phyloP scores from a whole-genome alignment of 2,329 filamentous ascomycete species.

The Helminthosporium solani region DNA sequence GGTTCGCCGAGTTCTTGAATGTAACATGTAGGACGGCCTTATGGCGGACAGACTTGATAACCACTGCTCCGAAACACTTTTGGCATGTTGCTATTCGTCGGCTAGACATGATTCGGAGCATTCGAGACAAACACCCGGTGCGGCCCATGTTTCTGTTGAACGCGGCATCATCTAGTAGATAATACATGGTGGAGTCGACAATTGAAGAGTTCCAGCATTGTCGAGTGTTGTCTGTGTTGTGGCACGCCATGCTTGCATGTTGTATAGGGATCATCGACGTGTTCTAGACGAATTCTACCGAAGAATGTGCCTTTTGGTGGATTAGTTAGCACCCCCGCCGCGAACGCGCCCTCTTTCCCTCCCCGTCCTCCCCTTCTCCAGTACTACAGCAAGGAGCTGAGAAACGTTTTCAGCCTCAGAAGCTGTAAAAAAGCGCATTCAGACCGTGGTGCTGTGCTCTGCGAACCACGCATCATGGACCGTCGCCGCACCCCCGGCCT shows the following conservation, averaged over 20 bases:
- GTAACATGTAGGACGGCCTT: not conserved
- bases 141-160: too few species aligned
- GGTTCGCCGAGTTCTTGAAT: not conserved
- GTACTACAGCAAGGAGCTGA: not conserved
- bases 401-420: too few species aligned
- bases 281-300: not conserved
- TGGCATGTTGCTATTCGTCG: too few species aligned
- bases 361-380: too few species aligned
- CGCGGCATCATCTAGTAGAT: not conserved
- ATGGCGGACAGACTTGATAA: not conserved
- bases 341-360: too few species aligned
- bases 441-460: not conserved
- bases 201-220: too few species aligned
- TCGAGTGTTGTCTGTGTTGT: not conserved
- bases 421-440: too few species aligned
- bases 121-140: too few species aligned
- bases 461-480: slow-evolving; percentile 38
- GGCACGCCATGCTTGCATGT: too few species aligned
- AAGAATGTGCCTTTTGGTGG: not conserved
- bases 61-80: not conserved
- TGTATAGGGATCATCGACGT: not conserved
- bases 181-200: not conserved
- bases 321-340: too few species aligned
- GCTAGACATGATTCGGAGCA: too few species aligned
- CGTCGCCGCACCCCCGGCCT: slow-evolving; percentile 81